Conservation (phyloP, 306 rosid genomes). For the Gynostemma pentaphyllum region DNA sequence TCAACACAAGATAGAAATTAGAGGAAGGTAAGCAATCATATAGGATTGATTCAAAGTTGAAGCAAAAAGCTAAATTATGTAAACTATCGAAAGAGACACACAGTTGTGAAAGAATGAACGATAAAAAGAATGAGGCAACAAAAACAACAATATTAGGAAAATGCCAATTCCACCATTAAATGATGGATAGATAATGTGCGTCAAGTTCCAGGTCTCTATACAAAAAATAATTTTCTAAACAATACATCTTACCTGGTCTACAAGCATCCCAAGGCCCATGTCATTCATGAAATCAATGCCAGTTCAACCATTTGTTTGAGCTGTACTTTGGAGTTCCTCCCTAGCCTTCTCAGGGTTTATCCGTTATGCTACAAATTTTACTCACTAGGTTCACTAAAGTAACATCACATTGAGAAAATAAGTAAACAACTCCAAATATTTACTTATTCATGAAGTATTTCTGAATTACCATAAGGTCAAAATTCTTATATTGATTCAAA, state of each 20-base stretch:
- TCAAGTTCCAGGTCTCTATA: neutral
- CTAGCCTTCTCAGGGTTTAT: conserved; percentile 90
- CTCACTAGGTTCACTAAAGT: conserved; percentile 10
- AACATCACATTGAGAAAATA: conserved; percentile 5
- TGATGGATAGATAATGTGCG: neutral
- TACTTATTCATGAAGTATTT: too few relatives aligned
- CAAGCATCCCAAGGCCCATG: conserved; percentile 96
- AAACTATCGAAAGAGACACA: neutral
- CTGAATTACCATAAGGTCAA: too few relatives aligned
- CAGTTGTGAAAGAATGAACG: neutral
- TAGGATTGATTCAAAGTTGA: neutral
- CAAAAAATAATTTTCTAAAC: neutral
- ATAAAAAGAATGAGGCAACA: neutral
- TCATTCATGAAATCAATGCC: conserved; percentile 97
- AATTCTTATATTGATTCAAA: too few relatives aligned
- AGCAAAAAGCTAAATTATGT: neutral
- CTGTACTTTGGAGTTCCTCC: conserved; percentile 71
- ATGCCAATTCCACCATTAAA: conserved; percentile 63
- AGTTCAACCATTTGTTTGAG: conserved; percentile 53
- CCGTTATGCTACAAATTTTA: conserved; percentile 43
- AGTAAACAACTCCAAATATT: conserved; percentile 12
- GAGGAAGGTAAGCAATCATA: neutral
- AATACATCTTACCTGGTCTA: conserved; percentile 55
- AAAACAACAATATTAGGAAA: conserved; percentile 7
- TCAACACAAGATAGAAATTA: neutral